Conservation (phyloP, 208 protist genomes). For the Crithidia thermophila region DNA sequence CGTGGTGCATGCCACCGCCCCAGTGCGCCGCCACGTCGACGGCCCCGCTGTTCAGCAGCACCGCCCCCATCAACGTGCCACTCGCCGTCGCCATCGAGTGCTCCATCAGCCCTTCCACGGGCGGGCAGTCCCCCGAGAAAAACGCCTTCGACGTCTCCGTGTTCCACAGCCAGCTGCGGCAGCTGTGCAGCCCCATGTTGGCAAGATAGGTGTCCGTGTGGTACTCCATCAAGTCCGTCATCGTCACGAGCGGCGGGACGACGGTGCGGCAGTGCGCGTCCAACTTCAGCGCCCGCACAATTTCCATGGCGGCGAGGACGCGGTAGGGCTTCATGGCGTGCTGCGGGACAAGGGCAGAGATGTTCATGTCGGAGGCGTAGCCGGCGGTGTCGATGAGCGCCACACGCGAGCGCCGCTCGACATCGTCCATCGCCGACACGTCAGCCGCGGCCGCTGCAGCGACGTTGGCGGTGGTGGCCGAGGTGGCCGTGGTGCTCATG, state of each 20-base stretch:
- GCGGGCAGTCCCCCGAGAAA: constrained; percentile 90
- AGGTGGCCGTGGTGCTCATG: not conserved
- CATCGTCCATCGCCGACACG: not conserved
- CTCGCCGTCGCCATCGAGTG: constrained; percentile 85
- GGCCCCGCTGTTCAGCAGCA: constrained; percentile 81
- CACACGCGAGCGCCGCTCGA: constrained; percentile 23
- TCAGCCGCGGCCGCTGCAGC: not conserved
- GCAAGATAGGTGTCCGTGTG: constrained; percentile 81
- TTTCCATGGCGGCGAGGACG: constrained; percentile 81
- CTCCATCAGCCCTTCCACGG: constrained; percentile 87
- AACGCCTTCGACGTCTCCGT: constrained; percentile 77
- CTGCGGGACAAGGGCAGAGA: constrained; percentile 83
- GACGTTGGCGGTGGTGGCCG: not conserved
- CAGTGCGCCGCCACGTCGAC: constrained; percentile 98
- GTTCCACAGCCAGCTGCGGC: constrained; percentile 84
- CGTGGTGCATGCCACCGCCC: constrained; percentile 99
- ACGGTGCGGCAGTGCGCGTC: constrained; percentile 65
- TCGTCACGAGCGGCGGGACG: constrained; percentile 73
- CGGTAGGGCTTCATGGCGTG: constrained; percentile 93
- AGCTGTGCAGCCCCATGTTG: constrained; percentile 87
- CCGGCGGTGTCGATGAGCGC: constrained; percentile 83
- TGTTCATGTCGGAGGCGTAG: constrained; percentile 86
- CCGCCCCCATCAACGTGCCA: constrained; percentile 84
- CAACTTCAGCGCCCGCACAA: constrained; percentile 64
- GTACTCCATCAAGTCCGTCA: constrained; percentile 66